These are phyloP conservation scores for Hyphodiscus sp. DNA, from an alignment of 2,329 filamentous ascomycete genomes.

Conservation along the genomic window DNA sequence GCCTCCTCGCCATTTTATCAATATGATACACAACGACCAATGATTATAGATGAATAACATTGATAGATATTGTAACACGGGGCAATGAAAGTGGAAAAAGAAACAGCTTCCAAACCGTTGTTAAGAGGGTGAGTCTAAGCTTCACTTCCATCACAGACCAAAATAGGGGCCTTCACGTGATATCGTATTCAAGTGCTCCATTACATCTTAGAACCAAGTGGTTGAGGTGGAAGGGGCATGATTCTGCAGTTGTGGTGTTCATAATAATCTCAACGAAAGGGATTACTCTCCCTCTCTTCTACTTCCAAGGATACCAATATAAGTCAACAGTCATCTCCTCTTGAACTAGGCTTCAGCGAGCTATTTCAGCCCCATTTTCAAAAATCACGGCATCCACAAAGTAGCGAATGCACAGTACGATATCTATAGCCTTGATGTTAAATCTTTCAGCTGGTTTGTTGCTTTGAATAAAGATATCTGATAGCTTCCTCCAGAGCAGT, in stretches of 20 bases:
- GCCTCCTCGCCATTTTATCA: not conserved
- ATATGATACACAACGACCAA: not conserved
- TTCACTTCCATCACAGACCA: not conserved
- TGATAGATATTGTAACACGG: not conserved
- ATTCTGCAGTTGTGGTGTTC: no score
- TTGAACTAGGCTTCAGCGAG: constrained; percentile 15
- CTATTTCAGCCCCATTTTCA: not conserved
- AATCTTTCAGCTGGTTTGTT: not conserved
- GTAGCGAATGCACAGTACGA: not conserved
- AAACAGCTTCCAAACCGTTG: not conserved
- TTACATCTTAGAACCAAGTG: not conserved
- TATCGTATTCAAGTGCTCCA: not conserved
- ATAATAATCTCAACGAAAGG: no score
- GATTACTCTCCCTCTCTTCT: no score
- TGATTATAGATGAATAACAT: not conserved
- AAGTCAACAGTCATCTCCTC: not conserved
- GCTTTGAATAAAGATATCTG: not conserved
- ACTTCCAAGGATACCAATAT: not conserved
- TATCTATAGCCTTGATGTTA: not conserved
- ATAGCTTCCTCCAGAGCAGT: not conserved
- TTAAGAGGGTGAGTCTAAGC: not conserved
- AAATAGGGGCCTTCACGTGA: not conserved
- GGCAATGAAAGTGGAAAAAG: not conserved
- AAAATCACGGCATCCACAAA: not conserved
- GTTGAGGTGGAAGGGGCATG: not conserved